A percentile compares a stretch with the other conserved stretches of the same genome.
Evolutionary conservation across 2,329 filamentous ascomycete genomes (phyloP).

Genomic region (Amylocarpus encephaloides): DNA sequence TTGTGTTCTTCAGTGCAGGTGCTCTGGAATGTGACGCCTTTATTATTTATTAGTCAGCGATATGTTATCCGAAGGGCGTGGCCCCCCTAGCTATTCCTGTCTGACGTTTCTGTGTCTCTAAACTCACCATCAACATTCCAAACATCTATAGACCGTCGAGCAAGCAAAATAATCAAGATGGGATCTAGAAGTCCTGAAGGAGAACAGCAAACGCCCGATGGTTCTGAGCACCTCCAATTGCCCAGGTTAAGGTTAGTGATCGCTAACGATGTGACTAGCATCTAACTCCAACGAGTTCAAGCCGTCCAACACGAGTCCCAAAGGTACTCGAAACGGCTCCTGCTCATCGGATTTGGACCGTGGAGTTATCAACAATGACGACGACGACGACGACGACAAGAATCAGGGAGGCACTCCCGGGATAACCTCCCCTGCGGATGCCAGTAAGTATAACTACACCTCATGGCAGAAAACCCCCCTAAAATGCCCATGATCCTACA

Average conservation of each 20-base stretch:
- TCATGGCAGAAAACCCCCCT: neutral
- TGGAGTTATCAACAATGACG: constrained; percentile 18
- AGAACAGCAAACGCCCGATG: constrained; percentile 21
- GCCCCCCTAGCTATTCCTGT: neutral
- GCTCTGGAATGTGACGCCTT: neutral
- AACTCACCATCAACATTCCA: neutral
- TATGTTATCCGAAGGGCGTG: constrained; percentile 10
- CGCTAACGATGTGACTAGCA: constrained; percentile 6
- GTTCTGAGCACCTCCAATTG: constrained; percentile 5
- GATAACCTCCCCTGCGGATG: constrained; percentile 9
- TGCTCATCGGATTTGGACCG: constrained; percentile 21
- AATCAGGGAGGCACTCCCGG: constrained; percentile 10
- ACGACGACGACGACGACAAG: constrained; percentile 17
- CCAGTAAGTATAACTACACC: constrained; percentile 13
- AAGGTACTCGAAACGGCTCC: constrained; percentile 12
- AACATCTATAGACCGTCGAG: neutral
- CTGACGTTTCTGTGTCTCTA: neutral
- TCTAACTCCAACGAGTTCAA: constrained; percentile 18
- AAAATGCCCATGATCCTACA: neutral
- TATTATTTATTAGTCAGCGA: constrained; percentile 6
- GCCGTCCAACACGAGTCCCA: constrained; percentile 10
- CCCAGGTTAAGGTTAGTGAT: neutral
- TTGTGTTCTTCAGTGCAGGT: too few species aligned
- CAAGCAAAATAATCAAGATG: constrained; percentile 10
- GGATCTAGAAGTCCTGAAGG: constrained; percentile 22